Evolutionary conservation across 106 monocot genomes (phyloP).

Genomic region (Alisma plantagoaquatica): DNA sequence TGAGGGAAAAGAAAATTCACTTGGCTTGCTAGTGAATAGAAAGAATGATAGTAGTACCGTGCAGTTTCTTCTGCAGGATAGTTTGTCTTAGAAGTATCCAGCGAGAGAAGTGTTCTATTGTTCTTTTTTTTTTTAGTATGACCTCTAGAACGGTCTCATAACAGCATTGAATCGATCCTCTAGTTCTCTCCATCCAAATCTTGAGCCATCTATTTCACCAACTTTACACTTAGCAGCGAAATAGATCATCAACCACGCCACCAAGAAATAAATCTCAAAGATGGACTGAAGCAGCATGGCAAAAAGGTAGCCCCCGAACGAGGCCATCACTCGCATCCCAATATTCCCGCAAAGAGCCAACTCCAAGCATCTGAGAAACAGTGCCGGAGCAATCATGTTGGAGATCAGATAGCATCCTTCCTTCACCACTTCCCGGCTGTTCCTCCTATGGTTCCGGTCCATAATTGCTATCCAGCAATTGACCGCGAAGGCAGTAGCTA

Average conservation of each 20-base stretch:
- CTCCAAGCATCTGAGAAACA: conserved; percentile 45
- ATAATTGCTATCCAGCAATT: conserved; percentile 47
- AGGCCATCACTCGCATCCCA: conserved; percentile 23
- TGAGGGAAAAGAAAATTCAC: too few relatives aligned
- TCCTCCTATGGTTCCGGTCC: conserved; percentile 28
- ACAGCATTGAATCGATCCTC: conserved; percentile 16
- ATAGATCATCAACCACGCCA: conserved; percentile 58
- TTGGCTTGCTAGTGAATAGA: too few relatives aligned
- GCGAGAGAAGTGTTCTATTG: too few relatives aligned
- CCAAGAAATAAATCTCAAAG: conserved; percentile 70
- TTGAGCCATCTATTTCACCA: conserved; percentile 28
- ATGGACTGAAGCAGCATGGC: conserved; percentile 28
- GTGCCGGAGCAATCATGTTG: conserved; percentile 21
- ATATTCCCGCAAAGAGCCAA: conserved; percentile 36
- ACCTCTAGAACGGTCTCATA: too few relatives aligned
- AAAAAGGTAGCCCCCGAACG: conserved; percentile 28
- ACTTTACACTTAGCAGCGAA: conserved; percentile 37
- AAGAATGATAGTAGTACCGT: too few relatives aligned
- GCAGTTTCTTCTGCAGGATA: too few relatives aligned
- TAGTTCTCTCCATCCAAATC: conserved; percentile 45
- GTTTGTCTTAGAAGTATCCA: too few relatives aligned
- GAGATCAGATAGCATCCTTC: conserved; percentile 43
- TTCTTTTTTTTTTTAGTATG: too few relatives aligned
- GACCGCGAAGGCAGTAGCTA: conserved; percentile 29
- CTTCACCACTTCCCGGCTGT: conserved; percentile 29